A percentile compares a stretch with the other conserved stretches of the same genome.
These are phyloP conservation scores for Cornus florida DNA, from an alignment of 148 eudicot genomes.

Conservation along the genomic window DNA sequence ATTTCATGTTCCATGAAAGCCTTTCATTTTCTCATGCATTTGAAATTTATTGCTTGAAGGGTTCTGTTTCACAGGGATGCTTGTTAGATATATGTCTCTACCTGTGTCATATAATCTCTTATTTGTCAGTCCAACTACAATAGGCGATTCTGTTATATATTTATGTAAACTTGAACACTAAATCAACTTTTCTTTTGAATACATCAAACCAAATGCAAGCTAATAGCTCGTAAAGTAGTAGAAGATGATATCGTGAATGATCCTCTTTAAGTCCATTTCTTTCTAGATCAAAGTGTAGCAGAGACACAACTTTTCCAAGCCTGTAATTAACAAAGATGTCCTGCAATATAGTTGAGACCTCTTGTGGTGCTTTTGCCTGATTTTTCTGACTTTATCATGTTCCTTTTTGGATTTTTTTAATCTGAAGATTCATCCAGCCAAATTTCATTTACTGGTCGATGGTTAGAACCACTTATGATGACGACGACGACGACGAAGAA, in stretches of 20 bases:
- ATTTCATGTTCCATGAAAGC: too few relatives aligned
- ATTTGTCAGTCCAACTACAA: too few relatives aligned
- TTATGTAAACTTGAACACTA: background rate
- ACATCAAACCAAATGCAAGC: background rate
- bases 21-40: background rate
- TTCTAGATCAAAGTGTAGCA: background rate
- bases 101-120: too few relatives aligned
- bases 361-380: background rate
- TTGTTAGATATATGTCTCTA: background rate
- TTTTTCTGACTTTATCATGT: background rate
- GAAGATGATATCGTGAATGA: background rate
- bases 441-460: conserved; percentile 70
- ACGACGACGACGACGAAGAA: conserved; percentile 52
- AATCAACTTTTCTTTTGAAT: background rate
- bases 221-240: background rate
- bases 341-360: background rate
- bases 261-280: background rate
- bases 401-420: background rate
- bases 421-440: conserved; percentile 66
- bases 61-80: background rate
- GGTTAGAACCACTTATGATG: conserved; percentile 50
- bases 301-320: background rate
- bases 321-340: background rate
- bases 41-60: background rate
- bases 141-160: background rate